Evolutionary conservation across 371 early-diverging fungal species (phyloP).

Genomic region (Batkoa obscura): DNA sequence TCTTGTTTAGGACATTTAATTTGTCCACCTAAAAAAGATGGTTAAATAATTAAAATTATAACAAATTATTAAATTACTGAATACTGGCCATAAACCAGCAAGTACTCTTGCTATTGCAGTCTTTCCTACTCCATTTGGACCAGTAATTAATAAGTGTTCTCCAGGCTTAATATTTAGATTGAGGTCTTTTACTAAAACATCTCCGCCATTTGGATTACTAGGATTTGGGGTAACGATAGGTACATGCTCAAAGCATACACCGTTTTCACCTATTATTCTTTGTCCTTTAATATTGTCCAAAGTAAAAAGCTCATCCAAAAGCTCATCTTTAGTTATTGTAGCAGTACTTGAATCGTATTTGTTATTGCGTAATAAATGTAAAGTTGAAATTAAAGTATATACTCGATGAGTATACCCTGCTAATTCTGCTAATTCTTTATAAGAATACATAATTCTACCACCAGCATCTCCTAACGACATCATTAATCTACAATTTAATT

Average conservation of each 20-base stretch:
- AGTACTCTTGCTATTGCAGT: slow-evolving; percentile 61
- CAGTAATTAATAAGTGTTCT: slow-evolving; percentile 46
- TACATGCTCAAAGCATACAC: slow-evolving; percentile 35
- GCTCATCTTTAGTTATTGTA: too few relatives aligned
- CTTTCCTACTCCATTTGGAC: slow-evolving; percentile 71
- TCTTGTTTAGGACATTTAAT: slow-evolving; percentile 36
- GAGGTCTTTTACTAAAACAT: slow-evolving; percentile 34
- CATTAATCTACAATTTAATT: slow-evolving; percentile 30
- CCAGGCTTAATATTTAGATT: slow-evolving; percentile 38
- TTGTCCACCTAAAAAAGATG: slow-evolving; percentile 24
- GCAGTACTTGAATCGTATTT: not conserved
- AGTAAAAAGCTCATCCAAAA: slow-evolving; percentile 11
- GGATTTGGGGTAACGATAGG: slow-evolving; percentile 48
- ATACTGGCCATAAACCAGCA: slow-evolving; percentile 74
- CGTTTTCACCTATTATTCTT: slow-evolving; percentile 19
- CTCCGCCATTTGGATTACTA: slow-evolving; percentile 35
- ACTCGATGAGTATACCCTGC: slow-evolving; percentile 75
- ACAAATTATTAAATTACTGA: slow-evolving; percentile 23
- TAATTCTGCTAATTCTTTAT: slow-evolving; percentile 67
- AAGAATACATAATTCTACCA: slow-evolving; percentile 79
- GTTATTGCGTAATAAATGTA: slow-evolving; percentile 29
- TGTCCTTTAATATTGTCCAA: slow-evolving; percentile 31
- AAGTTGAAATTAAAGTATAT: slow-evolving; percentile 44
- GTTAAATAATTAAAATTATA: not conserved
- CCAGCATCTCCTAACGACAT: slow-evolving; percentile 74